phyloP scores from a whole-genome alignment of 768 basidiomycete genomes.

The Leccinum barrowsii region DNA sequence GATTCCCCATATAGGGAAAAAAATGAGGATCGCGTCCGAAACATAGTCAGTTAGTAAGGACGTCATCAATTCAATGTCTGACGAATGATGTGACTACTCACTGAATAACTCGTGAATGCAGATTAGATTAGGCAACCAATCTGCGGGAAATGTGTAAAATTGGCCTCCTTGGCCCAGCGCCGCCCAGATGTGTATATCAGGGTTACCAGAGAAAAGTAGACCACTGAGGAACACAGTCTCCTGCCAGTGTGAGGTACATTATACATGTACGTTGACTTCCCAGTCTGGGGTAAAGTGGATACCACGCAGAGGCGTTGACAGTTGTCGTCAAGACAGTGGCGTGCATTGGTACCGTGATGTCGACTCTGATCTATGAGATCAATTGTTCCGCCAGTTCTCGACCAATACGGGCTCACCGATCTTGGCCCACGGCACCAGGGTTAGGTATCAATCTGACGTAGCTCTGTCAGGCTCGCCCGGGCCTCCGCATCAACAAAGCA shows the following conservation, averaged over 20 bases:
- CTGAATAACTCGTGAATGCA: neutral
- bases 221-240: neutral
- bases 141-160: neutral
- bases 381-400: too few relatives aligned
- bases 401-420: too few relatives aligned
- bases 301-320: neutral
- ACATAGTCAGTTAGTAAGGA: slow-evolving; percentile 17
- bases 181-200: neutral
- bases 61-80: neutral
- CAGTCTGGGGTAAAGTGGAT: neutral
- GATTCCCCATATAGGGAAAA: slow-evolving; percentile 10
- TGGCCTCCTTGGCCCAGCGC: neutral
- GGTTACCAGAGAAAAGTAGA: slow-evolving; percentile 10
- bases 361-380: too few relatives aligned
- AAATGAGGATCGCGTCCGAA: slow-evolving; percentile 13
- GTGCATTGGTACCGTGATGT: too few relatives aligned
- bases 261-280: neutral
- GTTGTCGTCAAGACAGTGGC: too few relatives aligned
- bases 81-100: neutral
- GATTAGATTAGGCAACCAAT: neutral
- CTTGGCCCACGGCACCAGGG: too few relatives aligned
- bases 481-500: too few relatives aligned
- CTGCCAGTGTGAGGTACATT: neutral
- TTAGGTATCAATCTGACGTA: too few relatives aligned
- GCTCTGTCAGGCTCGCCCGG: too few relatives aligned